Evolutionary conservation across 225 moss, liverwort and hornwort genomes (phyloP), one percentile per base, ranked within the genome.

Genomic region (Asterella californica): DNA sequence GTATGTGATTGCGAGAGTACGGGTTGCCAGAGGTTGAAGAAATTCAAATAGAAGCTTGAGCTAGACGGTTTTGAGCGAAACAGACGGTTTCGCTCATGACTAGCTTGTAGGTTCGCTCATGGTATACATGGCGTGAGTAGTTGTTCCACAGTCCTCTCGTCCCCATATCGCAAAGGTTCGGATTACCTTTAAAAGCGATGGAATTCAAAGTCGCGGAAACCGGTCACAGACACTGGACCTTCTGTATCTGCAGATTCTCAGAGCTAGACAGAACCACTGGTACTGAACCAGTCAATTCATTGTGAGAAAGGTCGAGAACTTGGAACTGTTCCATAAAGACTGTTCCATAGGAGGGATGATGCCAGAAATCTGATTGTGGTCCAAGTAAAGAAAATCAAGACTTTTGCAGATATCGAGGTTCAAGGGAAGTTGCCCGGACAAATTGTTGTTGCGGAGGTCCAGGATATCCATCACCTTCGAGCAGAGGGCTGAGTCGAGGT

Each of bases 341-440:
- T n/a, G n/a, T n/a, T n/a, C n/a, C n/a, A n/a, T 17, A 10, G 82
- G 79, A 72, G 87, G 87, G 46, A 87, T 87, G 52, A 61, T 10
- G 22, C 87, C 87, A 10, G 79, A 82, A 60, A 87, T 52, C 36
- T 78, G 55, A 80, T 87, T 87, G 79, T 80, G 38, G 48, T 79
- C 76, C 7, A 87, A 49, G 45, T 71, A 48, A 24, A 84, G 73
- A 55, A 72, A 66, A 65, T 49, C 38, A 36, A 87, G 77, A 33
- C 76, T 49, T 70, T 33, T 50, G 77, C 87, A 87, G 0, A 21
- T 64, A 64, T 71, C 77, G 37, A 87, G 77, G 19, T 77, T 68
- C 50, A 62, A 19, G 4, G 87, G 82, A 77, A 87, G 76, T 25
- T 79, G 59, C 63, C 84, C 87, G 25, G 85, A 83, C 75, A 88